These are phyloP conservation scores for Coleophoma cylindrospora DNA, from an alignment of 2,329 filamentous ascomycete genomes.

Conservation along the genomic window DNA sequence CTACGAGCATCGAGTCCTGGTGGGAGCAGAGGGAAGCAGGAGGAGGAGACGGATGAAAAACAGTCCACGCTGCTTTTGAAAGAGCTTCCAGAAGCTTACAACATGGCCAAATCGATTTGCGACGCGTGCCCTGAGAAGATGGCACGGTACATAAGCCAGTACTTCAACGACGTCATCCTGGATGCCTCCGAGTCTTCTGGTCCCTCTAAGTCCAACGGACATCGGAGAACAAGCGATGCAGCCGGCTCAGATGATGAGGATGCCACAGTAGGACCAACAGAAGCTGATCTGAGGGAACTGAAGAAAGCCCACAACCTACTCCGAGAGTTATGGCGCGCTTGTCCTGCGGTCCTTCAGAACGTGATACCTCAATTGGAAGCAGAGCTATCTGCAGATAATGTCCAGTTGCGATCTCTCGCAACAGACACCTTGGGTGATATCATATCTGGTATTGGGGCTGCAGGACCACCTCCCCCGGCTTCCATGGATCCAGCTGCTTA, in stretches of 20 bases:
- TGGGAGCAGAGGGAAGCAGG: constrained; percentile 41
- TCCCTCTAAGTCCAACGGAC: constrained; percentile 43
- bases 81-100: constrained; percentile 86
- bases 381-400: constrained; percentile 85
- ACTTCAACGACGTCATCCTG: constrained; percentile 95
- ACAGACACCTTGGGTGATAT: constrained; percentile 95
- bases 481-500: constrained; percentile 77
- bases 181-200: constrained; percentile 64
- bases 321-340: constrained; percentile 89
- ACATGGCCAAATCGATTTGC: constrained; percentile 94
- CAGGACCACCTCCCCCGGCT: constrained; percentile 71
- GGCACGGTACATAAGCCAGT: constrained; percentile 89
- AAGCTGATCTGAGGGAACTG: constrained; percentile 81
- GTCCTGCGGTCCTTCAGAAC: constrained; percentile 82
- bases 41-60: constrained; percentile 58
- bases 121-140: constrained; percentile 88
- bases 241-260: constrained; percentile 61
- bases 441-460: constrained; percentile 87
- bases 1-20: constrained; percentile 75
- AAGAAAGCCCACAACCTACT: constrained; percentile 86
- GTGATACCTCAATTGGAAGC: constrained; percentile 92
- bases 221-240: constrained; percentile 41
- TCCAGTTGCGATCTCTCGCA: constrained; percentile 78
- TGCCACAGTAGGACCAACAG: constrained; percentile 57
- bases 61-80: constrained; percentile 83